Evolutionary conservation across 352 stramenopile species (phyloP).

Genomic region (Thraustotheca clavata): DNA sequence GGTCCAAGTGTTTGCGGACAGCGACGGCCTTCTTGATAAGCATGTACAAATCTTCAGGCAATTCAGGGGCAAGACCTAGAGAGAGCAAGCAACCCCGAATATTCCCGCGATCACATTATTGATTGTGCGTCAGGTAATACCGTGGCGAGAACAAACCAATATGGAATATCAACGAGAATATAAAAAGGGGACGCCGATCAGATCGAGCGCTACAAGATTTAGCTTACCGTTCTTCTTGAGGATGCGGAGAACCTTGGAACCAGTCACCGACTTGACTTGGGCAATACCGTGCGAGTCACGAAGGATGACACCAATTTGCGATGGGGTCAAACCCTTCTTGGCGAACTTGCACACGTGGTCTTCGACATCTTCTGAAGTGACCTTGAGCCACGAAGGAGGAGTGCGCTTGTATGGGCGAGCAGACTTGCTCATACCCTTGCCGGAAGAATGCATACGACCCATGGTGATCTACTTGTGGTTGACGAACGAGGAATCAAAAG

Average conservation of each 20-base stretch:
- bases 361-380: conserved; percentile 93
- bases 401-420: conserved; percentile 99
- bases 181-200: conserved; percentile 10
- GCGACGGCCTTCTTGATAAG: conserved; percentile 99
- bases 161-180: conserved; percentile 4
- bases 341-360: conserved; percentile 99
- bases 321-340: conserved; percentile 96
- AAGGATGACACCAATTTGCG: conserved; percentile 99
- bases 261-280: conserved; percentile 98
- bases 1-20: conserved; percentile 99
- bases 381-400: conserved; percentile 98
- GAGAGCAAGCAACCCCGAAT: conserved; percentile 43
- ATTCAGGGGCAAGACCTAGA: conserved; percentile 94
- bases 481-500: conserved; percentile 24
- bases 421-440: conserved; percentile 99
- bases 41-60: conserved; percentile 99
- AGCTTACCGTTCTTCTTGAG: conserved; percentile 98
- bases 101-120: conserved; percentile 62
- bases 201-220: not conserved
- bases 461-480: conserved; percentile 60
- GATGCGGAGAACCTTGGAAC: conserved; percentile 98
- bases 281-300: conserved; percentile 99
- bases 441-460: conserved; percentile 97
- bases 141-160: conserved; percentile 21
- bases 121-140: conserved; percentile 70